These are phyloP conservation scores for Russula foetens DNA, from an alignment of 768 basidiomycete species.

Conservation along the genomic window DNA sequence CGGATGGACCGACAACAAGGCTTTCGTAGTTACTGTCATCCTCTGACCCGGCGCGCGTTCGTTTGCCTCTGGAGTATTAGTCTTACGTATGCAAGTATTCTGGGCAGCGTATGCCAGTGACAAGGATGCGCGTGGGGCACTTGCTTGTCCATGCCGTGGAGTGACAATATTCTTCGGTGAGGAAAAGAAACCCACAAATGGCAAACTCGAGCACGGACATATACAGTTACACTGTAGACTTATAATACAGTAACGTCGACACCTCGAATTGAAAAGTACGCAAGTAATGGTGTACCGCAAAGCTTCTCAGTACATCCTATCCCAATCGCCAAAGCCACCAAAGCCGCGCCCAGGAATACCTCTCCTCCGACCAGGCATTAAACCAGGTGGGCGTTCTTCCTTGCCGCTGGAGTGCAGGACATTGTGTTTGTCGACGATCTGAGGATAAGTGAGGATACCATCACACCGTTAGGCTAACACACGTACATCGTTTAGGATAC, in stretches of 20 bases:
- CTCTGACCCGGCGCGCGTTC: too few relatives aligned
- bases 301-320: slow-evolving; percentile 15
- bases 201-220: background rate
- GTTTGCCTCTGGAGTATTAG: too few relatives aligned
- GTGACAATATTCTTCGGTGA: too few relatives aligned
- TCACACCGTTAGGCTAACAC: background rate
- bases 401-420: slow-evolving; percentile 48
- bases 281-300: background rate
- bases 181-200: background rate
- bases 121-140: too few relatives aligned
- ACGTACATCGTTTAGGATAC: slow-evolving; percentile 81
- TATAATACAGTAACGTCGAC: background rate
- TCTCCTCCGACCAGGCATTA: slow-evolving; percentile 25
- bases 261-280: background rate
- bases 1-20: too few relatives aligned
- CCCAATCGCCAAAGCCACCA: slow-evolving; percentile 21
- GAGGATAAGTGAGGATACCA: slow-evolving; percentile 18
- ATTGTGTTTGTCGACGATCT: slow-evolving; percentile 77
- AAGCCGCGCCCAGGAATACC: slow-evolving; percentile 14
- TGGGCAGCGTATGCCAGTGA: too few relatives aligned
- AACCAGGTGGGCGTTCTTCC: slow-evolving; percentile 39
- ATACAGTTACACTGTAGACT: background rate
- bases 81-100: too few relatives aligned
- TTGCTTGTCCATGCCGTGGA: too few relatives aligned
- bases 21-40: too few relatives aligned